These are phyloP conservation scores for Solanum peruvianum DNA, from an alignment of 257 asterid genomes.

Conservation along the genomic window DNA sequence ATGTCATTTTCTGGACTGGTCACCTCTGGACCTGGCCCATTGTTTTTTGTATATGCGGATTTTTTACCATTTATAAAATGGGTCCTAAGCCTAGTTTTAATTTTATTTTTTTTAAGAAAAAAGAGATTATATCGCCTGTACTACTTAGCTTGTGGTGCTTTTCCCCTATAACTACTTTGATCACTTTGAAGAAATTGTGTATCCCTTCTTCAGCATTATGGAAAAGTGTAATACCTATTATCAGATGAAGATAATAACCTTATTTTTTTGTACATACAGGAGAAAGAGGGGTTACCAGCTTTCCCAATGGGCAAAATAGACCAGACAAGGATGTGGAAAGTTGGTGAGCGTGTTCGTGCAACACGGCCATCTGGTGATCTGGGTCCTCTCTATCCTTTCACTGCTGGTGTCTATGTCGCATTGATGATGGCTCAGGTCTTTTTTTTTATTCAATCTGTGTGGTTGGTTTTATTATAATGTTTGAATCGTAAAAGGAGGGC, in stretches of 20 bases:
- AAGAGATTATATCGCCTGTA: background rate
- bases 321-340: conserved; percentile 88
- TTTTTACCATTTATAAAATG: background rate
- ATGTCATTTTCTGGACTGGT: background rate
- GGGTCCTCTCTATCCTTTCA: conserved; percentile 83
- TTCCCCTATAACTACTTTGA: background rate
- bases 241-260: background rate
- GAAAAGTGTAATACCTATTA: background rate
- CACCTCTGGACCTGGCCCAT: background rate
- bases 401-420: conserved; percentile 90
- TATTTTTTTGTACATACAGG: conserved; percentile 28
- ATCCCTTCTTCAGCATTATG: background rate
- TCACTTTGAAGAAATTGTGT: background rate
- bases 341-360: conserved; percentile 77
- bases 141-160: background rate
- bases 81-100: background rate
- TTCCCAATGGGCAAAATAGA: conserved; percentile 97
- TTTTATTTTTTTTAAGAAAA: no score
- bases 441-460: background rate
- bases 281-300: conserved; percentile 82
- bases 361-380: conserved; percentile 63
- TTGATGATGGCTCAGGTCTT: conserved; percentile 86
- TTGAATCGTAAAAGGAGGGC: background rate
- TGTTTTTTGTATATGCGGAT: background rate
- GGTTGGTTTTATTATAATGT: background rate